These are phyloP conservation scores for Firmiana major DNA, from an alignment of 345 rosid genomes.

Conservation along the genomic window DNA sequence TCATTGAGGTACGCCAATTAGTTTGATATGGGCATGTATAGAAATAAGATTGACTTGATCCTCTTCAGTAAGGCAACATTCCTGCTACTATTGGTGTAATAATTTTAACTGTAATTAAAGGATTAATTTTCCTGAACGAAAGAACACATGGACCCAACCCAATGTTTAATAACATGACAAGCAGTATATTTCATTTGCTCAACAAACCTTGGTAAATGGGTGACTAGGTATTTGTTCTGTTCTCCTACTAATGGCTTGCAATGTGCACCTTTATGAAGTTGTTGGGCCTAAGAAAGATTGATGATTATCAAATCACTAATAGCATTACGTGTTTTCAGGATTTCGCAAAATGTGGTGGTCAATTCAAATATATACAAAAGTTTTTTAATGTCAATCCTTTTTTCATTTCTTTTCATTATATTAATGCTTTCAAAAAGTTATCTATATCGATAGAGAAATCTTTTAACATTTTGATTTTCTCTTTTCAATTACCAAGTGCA, in stretches of 20 bases:
- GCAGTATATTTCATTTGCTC: not conserved
- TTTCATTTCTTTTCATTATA: not conserved
- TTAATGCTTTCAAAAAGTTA: not conserved
- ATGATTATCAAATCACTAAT: not conserved
- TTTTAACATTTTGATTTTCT: not conserved
- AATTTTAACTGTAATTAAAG: not conserved
- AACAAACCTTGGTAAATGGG: not conserved
- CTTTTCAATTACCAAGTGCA: conserved; percentile 34
- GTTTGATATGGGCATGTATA: not conserved
- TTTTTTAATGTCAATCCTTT: not conserved
- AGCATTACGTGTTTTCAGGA: not conserved
- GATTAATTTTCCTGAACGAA: not conserved
- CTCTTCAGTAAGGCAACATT: not conserved
- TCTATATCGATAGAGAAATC: not conserved
- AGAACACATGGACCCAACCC: not conserved
- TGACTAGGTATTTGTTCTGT: not conserved
- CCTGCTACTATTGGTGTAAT: not conserved
- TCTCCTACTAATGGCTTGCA: not conserved
- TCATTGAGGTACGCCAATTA: conserved; percentile 63
- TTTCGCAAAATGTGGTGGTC: not conserved
- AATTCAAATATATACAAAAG: not conserved
- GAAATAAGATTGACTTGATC: not conserved
- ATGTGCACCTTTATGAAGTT: conserved; percentile 10
- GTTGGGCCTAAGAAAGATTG: not conserved
- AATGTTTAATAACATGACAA: not conserved